A percentile compares a stretch with the other conserved stretches of the same genome.
Evolutionary conservation across 768 basidiomycete species (phyloP).

Genomic region (Kwoniella botswanensis): DNA sequence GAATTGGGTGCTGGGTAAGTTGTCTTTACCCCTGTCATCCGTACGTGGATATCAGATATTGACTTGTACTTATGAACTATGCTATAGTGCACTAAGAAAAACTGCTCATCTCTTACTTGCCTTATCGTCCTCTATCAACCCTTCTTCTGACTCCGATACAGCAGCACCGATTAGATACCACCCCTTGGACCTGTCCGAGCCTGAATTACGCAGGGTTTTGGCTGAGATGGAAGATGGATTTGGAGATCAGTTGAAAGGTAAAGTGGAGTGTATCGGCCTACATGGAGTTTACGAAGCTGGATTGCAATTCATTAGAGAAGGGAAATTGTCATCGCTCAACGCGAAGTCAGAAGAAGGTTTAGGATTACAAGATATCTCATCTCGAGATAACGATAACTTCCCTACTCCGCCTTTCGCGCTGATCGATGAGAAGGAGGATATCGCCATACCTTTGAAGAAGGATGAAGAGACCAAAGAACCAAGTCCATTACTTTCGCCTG

Average conservation of each 20-base stretch:
- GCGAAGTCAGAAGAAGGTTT: not conserved
- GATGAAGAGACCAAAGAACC: slow-evolving; percentile 9
- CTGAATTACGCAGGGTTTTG: slow-evolving; percentile 81
- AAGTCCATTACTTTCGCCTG: slow-evolving; percentile 22
- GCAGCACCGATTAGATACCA: slow-evolving; percentile 75
- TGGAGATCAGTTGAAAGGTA: slow-evolving; percentile 69
- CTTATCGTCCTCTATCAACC: slow-evolving; percentile 62
- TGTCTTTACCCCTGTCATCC: slow-evolving; percentile 9
- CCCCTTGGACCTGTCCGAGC: slow-evolving; percentile 89
- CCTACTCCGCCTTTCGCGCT: not conserved
- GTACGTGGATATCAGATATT: too few species aligned
- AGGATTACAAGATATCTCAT: not conserved
- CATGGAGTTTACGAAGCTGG: slow-evolving; percentile 92
- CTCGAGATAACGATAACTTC: not conserved
- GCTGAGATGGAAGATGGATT: slow-evolving; percentile 66
- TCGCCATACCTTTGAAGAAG: slow-evolving; percentile 6
- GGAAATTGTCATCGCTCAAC: slow-evolving; percentile 62
- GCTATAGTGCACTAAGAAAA: slow-evolving; percentile 76
- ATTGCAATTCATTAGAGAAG: slow-evolving; percentile 74
- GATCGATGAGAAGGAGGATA: not conserved
- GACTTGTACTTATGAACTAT: too few species aligned
- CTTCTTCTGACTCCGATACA: slow-evolving; percentile 54
- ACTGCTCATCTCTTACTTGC: slow-evolving; percentile 81
- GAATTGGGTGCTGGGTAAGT: slow-evolving; percentile 96
- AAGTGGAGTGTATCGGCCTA: slow-evolving; percentile 79